phyloP scores from a whole-genome alignment of 2,329 filamentous ascomycete genomes.

The Pseudogymnoascus sp. region DNA sequence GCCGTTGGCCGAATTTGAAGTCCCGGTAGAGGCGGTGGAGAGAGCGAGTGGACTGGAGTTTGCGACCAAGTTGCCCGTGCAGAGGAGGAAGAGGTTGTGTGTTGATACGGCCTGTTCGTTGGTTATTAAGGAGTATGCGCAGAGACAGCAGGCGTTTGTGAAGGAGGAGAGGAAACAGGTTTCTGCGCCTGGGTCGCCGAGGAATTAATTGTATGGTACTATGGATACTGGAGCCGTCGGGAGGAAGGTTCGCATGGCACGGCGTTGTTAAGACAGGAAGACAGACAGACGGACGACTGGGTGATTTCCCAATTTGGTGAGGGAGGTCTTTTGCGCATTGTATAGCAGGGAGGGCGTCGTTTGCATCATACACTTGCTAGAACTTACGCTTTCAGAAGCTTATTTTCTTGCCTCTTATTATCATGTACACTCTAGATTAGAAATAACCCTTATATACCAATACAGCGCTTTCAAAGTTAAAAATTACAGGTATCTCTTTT shows the following conservation, averaged over 20 bases:
- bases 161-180: constrained; percentile 18
- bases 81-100: constrained; percentile 71
- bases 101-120: constrained; percentile 78
- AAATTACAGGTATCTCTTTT: neutral
- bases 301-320: neutral
- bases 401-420: neutral
- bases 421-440: neutral
- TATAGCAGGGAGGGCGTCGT: neutral
- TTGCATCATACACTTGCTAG: neutral
- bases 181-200: constrained; percentile 11
- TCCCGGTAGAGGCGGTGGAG: constrained; percentile 87
- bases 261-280: neutral
- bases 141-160: constrained; percentile 49
- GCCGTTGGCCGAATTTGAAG: constrained; percentile 84
- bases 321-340: neutral
- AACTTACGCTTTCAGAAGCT: neutral
- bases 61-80: constrained; percentile 64
- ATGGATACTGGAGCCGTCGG: neutral
- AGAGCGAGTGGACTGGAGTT: constrained; percentile 89
- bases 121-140: constrained; percentile 69
- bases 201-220: neutral
- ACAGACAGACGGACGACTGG: neutral
- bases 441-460: neutral
- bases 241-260: neutral
- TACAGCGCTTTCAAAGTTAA: neutral